Conservation (phyloP, 192 early-diverging fungal genomes). For the Anaeromyces robustus region DNA sequence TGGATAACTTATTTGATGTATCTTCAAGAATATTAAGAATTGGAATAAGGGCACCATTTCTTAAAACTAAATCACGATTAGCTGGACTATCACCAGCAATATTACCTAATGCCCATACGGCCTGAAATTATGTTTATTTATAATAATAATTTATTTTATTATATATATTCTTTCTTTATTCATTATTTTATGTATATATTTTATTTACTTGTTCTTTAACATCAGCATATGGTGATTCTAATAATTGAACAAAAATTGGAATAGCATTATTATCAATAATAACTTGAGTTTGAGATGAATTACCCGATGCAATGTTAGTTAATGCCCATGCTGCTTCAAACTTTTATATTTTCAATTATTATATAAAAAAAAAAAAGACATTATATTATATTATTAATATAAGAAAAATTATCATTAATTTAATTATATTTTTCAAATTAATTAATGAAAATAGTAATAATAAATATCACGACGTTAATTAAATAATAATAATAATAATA, state of each 20-base stretch:
- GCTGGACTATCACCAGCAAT: conserved; percentile 27
- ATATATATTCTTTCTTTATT: no score
- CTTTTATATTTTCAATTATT: conserved; percentile 2
- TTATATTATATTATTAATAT: no score
- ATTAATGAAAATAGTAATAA: no score
- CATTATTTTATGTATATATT: neutral
- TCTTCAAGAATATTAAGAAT: conserved; percentile 10
- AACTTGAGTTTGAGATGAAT: conserved; percentile 20
- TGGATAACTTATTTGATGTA: conserved; percentile 73
- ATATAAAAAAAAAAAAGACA: no score
- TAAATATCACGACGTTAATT: no score
- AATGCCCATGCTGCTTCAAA: conserved; percentile 39
- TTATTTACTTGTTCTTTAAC: conserved; percentile 74
- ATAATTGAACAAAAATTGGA: conserved; percentile 21
- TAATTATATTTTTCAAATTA: no score
- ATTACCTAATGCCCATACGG: conserved; percentile 34
- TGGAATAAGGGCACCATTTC: conserved; percentile 7
- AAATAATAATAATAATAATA: no score
- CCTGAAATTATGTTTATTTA: conserved; percentile 9
- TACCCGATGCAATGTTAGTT: conserved; percentile 29
- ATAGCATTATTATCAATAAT: conserved; percentile 27
- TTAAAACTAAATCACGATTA: conserved; percentile 23
- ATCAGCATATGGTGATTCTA: conserved; percentile 62
- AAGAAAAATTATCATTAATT: no score
- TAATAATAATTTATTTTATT: conserved; percentile 2